phyloP scores from a whole-genome alignment of 257 asterid genomes.

The Ajuga chamaepitys region DNA sequence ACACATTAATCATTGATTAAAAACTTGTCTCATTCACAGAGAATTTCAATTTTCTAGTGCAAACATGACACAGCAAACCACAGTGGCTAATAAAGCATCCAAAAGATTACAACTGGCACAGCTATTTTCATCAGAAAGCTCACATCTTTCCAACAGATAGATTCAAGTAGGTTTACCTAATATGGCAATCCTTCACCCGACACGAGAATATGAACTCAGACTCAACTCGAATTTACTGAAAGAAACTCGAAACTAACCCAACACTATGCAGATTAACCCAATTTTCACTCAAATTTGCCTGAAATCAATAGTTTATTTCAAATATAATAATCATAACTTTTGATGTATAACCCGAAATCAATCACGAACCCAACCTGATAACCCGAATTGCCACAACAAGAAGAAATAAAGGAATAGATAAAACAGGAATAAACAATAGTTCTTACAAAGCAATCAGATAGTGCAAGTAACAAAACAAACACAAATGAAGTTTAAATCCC shows the following conservation, averaged over 20 bases:
- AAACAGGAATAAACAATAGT: background rate
- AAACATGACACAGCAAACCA: background rate
- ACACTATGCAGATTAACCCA: no score
- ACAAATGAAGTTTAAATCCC: background rate
- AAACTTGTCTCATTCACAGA: background rate
- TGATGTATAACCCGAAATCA: no score
- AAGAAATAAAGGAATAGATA: background rate
- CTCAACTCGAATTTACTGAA: no score
- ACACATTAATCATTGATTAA: background rate
- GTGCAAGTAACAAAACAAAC: constrained; percentile 1
- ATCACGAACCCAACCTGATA: no score
- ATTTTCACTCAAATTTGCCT: no score
- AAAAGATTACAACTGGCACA: background rate
- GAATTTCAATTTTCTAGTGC: background rate
- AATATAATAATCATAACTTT: no score
- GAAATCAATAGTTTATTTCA: no score
- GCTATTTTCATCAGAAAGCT: background rate
- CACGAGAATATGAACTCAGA: no score
- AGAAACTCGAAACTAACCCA: no score
- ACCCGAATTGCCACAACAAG: no score
- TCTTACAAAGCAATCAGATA: background rate
- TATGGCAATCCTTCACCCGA: no score
- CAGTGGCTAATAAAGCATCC: background rate
- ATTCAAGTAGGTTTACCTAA: background rate
- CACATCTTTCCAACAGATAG: background rate